A percentile compares a stretch with the other conserved stretches of the same genome.
Evolutionary conservation across 352 stramenopile genomes (phyloP).

Genomic region (Globisporangium viniferum): DNA sequence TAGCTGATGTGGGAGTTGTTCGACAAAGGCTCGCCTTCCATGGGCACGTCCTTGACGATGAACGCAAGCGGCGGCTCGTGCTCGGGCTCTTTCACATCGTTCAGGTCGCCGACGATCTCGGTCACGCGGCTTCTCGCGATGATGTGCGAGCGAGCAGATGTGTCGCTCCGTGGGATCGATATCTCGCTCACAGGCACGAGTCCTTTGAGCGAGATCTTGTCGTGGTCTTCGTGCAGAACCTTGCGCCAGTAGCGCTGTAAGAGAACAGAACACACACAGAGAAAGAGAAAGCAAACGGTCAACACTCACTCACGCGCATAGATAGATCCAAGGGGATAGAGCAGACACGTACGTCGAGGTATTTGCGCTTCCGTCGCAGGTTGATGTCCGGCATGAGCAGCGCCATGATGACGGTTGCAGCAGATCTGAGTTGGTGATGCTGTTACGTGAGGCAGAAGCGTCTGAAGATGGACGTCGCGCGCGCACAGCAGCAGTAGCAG

Average conservation of each 20-base stretch:
- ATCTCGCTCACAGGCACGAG: constrained; percentile 19
- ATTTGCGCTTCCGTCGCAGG: constrained; percentile 52
- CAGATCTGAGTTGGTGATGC: background rate
- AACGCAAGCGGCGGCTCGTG: constrained; percentile 17
- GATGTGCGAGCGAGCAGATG: constrained; percentile 18
- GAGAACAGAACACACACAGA: background rate
- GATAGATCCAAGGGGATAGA: background rate
- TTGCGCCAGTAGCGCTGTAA: constrained; percentile 36
- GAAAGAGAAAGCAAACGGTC: background rate
- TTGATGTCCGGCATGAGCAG: constrained; percentile 71
- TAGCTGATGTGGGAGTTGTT: background rate
- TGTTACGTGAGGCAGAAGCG: background rate
- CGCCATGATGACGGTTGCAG: constrained; percentile 28
- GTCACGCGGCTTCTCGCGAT: constrained; percentile 17
- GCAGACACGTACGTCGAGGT: constrained; percentile 40
- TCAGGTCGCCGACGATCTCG: constrained; percentile 13
- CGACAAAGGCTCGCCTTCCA: constrained; percentile 7
- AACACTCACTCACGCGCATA: constrained; percentile 1
- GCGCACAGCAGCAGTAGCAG: background rate
- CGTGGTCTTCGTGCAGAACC: constrained; percentile 29
- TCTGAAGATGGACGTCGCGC: background rate
- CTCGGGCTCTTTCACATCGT: constrained; percentile 13
- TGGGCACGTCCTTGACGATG: constrained; percentile 5
- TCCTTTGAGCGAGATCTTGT: constrained; percentile 26
- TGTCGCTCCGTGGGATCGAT: constrained; percentile 17